Conservation (phyloP, 225 moss, liverwort and hornwort species). For the Pseudisothecium myosuroides region DNA sequence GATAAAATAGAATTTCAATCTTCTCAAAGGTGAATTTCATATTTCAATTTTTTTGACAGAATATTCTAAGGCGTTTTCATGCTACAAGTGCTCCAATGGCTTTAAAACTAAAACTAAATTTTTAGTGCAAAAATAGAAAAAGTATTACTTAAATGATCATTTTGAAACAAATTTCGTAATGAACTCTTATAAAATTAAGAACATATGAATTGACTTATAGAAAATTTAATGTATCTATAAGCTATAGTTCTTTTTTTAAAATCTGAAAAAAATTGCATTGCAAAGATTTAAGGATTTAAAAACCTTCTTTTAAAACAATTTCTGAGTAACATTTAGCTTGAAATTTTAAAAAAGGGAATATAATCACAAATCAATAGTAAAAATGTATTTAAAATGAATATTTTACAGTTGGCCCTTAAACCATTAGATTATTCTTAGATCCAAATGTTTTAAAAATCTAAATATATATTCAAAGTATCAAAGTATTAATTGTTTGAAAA, state of each 20-base stretch:
- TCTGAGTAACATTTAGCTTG: background rate
- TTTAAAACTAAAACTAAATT: background rate
- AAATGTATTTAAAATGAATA: background rate
- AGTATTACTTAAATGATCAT: background rate
- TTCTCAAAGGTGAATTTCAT: background rate
- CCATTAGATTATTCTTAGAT: background rate
- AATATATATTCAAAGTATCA: background rate
- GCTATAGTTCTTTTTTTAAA: rapidly evolving
- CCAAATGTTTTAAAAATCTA: background rate
- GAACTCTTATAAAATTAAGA: rapidly evolving
- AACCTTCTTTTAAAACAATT: background rate
- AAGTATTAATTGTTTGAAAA: background rate
- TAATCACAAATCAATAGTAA: background rate
- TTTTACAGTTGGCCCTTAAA: rapidly evolving
- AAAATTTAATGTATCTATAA: background rate
- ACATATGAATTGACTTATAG: background rate
- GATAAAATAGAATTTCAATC: background rate
- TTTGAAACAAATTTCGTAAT: background rate
- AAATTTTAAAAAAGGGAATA: background rate
- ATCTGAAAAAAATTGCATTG: background rate
- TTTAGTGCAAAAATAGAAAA: background rate
- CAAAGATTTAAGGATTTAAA: background rate
- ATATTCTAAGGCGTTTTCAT: background rate
- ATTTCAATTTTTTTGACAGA: background rate
- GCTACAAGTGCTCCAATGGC: background rate